Conservation (phyloP, 192 early-diverging fungal genomes). For the Coemansia sp. region DNA sequence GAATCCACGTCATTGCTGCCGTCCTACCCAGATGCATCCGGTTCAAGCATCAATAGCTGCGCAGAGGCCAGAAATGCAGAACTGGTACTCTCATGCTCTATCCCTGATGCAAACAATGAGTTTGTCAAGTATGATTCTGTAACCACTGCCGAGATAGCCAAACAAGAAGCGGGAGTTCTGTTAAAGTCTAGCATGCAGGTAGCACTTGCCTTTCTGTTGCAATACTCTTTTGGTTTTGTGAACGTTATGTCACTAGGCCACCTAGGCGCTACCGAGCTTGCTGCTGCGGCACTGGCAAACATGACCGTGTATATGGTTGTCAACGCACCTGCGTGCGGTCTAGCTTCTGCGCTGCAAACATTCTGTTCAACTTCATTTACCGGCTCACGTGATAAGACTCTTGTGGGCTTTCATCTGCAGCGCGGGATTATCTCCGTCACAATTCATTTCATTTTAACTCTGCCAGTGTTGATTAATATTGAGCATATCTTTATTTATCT, state of each 20-base stretch:
- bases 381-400: not conserved
- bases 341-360: slow-evolving; percentile 74
- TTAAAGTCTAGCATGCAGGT: slow-evolving; percentile 26
- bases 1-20: no score
- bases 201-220: slow-evolving; percentile 59
- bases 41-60: no score
- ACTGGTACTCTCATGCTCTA: no score
- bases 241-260: slow-evolving; percentile 66
- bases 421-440: no score
- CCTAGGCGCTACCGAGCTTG: slow-evolving; percentile 64
- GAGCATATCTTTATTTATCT: no score
- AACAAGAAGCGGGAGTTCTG: slow-evolving; percentile 22
- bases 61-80: no score
- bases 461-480: no score
- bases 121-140: slow-evolving; percentile 14
- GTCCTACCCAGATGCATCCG: no score
- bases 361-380: slow-evolving; percentile 75
- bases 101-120: not conserved
- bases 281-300: slow-evolving; percentile 66
- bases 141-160: slow-evolving; percentile 11
- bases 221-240: slow-evolving; percentile 64
- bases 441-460: no score
- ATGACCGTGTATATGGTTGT: slow-evolving; percentile 74
- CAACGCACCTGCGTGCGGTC: slow-evolving; percentile 67
- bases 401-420: no score